Evolutionary conservation across 768 basidiomycete genomes (phyloP), one percentile per base, ranked within the genome.

Genomic region (Trichaptum fuscoviolaceum): DNA sequence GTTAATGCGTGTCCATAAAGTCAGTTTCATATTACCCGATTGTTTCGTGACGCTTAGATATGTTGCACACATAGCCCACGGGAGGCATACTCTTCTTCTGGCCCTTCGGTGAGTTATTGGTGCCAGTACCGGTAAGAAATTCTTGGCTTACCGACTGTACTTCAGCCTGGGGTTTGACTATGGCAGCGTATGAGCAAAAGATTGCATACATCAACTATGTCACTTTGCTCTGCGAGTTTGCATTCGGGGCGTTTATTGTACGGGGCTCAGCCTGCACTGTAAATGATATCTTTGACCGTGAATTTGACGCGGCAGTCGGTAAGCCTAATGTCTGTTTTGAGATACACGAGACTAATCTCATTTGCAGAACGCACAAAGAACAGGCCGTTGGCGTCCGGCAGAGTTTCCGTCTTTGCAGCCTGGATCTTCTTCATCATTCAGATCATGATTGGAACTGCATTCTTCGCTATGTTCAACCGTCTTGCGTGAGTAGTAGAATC

Each of bases 271-370:
- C 84, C 0, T 85, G 84, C 68, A 84, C 84, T 1, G 75, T 85
- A 35, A 85, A 86, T 66, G 85, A 86, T 66, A 85, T 86, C 18
- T 80, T 84, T 63, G 85, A 86, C 70, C 77, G 81, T 15, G 70
- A 83, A 25, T 75, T 84, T 70, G 85, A 86, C 70, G 82, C 80
- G 24, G 81, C 80, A 63, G 84, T 86, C 66, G 84, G 85, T 83
- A 58, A 64, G 82, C 74, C 5, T 30, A 26, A 34, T 42, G 23
- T 66, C 63, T 75, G 34, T 60, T 0, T 10, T n/a, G 15, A 52
- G 42, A 5, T 20, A 52, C 10, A 3, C 42, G 10, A 52, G 30
- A 24, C 64, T 57, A 1, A 24, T 34, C 10, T 36, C 17, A 57
- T 25, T 34, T 30, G 1, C 59, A 86, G 85, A 82, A 72, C 80